Base-by-base conservation (phyloP, 2,329 filamentous ascomycete species). In the Colletotrichum sp. region DNA sequence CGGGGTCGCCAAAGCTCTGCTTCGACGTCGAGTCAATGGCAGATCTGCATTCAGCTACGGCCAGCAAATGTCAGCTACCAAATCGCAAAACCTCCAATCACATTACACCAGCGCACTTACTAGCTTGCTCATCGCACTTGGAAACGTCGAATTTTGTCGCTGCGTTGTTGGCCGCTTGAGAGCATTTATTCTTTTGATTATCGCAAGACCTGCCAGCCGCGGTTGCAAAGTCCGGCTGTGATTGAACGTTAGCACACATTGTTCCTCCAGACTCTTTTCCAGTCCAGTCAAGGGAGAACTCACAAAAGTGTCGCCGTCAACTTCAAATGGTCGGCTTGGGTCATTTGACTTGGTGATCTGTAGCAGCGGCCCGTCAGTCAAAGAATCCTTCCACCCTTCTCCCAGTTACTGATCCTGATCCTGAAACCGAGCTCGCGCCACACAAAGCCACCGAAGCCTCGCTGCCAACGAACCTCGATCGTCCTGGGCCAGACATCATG, bases 141-240 rank as follows among this genome's bases (percentile, higher is more conserved):
- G 78, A 73, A 2, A 88, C 87, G 8, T 76, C 73, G 67, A 87
- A 84, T 29, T 74, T 72, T 58, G 73, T 33, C 63, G 79, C 69
- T 64, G 77, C 76, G 55, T 78, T 80, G 75, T 88, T 88, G 38
- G 85, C 85, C 24, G 80, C 65, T 29, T 84, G 74, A n/a, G 84
- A 83, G 72, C 87, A 89, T 21, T 78, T 79, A 76, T 89, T 88
- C 78, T 86, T 84, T 78, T 89, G 87, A 76, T 86, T 85, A 76
- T 87, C 86, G 79, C 87, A 89, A 2, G 85, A 82, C 27, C 86
- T 81, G 68, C 83, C 81, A 8, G 83, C 82, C 0, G 87, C 87
- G 12, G 82, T 80, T 29, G 77, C 36, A 77, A 85, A 89, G 78
- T 86, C 83, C 69, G 80, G 77, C 86, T 87, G 61, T 9, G 33